Evolutionary conservation across 441 rosid genomes (phyloP), one percentile per base, ranked within the genome.

Genomic region (Rhodomyrtus psidioides): DNA sequence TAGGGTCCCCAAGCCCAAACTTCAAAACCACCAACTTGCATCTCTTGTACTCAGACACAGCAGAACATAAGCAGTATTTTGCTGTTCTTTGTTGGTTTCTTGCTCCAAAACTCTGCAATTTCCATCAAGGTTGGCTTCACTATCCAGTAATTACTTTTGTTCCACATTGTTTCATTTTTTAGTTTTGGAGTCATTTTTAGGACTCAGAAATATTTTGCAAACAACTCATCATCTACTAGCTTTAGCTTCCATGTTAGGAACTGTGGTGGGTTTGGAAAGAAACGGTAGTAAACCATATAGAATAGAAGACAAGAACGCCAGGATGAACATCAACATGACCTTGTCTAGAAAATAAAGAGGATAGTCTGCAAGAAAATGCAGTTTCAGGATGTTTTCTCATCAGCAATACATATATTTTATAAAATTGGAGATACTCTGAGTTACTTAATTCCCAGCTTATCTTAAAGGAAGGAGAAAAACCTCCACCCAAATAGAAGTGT

Each of bases 1-100:
- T 91, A 92, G 87, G 88, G 79, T 88, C 89, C 62, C 59, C 84
- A 57, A 58, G 70, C 84, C 86, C 89, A 65, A 89, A 53, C 87
- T 75, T 84, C 79, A 83, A 84, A 88, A 75, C 88, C 92, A 90
- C 89, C 91, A 79, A 55, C 60, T 39, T 57, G 34, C 87, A 89
- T 81, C 23, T 21, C 49, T 34, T 21, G 7, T 39, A 34, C n/a
- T 39, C 79, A 39, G 79, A 70, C 49, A 70, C 49, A 70, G 51
- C 79, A 70, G 51, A 12, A 70, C 49, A 70, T 10, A 39, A 70
- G 49, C n/a, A 21, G 79, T 10, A 70, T 70, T 70, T 70, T 70
- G n/a, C 79, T 39, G 49, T 39, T 21, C 51, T 21, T 13, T 70
- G 79, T 23, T 70, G n/a, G 79, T 70, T 39, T 23, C 49, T 39